Percentiles rank a stretch among this genome's conserved stretches.
These are phyloP conservation scores for Linnemannia elongata DNA, from an alignment of 192 early-diverging fungal genomes.

Conservation along the genomic window DNA sequence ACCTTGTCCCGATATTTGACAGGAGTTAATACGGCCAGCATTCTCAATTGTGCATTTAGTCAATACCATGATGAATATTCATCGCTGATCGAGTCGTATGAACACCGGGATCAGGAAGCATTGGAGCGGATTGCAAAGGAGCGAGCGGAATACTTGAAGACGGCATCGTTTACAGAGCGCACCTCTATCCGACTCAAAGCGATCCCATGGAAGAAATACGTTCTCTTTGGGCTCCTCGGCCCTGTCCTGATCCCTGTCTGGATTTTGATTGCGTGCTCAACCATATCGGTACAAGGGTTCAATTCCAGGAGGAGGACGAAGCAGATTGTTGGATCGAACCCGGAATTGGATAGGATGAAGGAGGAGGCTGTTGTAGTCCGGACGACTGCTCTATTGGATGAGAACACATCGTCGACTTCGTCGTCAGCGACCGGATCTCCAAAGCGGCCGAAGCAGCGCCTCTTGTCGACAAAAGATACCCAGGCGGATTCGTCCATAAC, in stretches of 20 bases:
- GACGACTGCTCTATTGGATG: not conserved
- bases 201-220: slow-evolving; percentile 44
- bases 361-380: not conserved
- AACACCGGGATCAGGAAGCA: slow-evolving; percentile 26
- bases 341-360: slow-evolving; percentile 17
- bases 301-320: slow-evolving; percentile 50
- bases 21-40: not conserved
- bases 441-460: not conserved
- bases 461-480: not conserved
- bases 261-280: slow-evolving; percentile 35
- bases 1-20: not conserved
- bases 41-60: slow-evolving; percentile 19
- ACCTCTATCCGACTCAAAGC: slow-evolving; percentile 14
- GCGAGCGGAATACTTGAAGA: slow-evolving; percentile 11
- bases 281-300: slow-evolving; percentile 53
- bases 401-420: not conserved
- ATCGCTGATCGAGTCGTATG: slow-evolving; percentile 54
- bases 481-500: slow-evolving; percentile 15
- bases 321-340: not conserved
- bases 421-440: not conserved
- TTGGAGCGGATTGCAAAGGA: slow-evolving; percentile 20
- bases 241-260: slow-evolving; percentile 56
- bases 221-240: slow-evolving; percentile 32
- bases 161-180: slow-evolving; percentile 22
- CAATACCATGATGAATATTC: slow-evolving; percentile 45